Evolutionary conservation across 2,329 filamentous ascomycete species (phyloP).

Genomic region (Graphilbum ipis-grandicollis): DNA sequence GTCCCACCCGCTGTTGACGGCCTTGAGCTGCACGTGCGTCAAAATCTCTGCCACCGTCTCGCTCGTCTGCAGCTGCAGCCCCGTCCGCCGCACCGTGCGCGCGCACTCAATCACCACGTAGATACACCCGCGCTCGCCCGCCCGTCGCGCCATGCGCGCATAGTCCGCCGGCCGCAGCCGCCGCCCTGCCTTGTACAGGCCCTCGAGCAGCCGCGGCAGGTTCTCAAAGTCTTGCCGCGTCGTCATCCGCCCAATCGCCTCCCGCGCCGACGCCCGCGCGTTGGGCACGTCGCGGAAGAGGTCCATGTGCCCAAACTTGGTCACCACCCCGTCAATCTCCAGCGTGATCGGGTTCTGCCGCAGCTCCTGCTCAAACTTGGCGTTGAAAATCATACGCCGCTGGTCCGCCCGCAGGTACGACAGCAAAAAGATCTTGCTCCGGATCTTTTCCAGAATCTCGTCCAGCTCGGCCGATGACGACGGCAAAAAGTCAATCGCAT

Average conservation of each 20-base stretch:
- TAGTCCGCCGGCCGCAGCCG: constrained; percentile 17
- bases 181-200: constrained; percentile 23
- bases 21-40: constrained; percentile 22
- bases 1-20: constrained; percentile 19
- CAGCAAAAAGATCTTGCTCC: constrained; percentile 44
- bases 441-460: constrained; percentile 30
- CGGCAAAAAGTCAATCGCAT: constrained; percentile 27
- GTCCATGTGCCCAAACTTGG: constrained; percentile 32
- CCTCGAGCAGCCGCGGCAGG: constrained; percentile 32
- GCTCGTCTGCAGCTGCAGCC: constrained; percentile 22
- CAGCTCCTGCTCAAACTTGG: constrained; percentile 28
- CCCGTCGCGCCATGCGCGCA: constrained; percentile 22
- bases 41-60: constrained; percentile 24
- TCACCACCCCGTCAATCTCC: constrained; percentile 37
- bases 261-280: constrained; percentile 19
- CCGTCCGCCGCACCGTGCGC: constrained; percentile 26
- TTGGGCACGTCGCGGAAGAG: constrained; percentile 23
- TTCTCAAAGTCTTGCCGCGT: constrained; percentile 33
- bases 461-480: constrained; percentile 38
- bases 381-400: constrained; percentile 32
- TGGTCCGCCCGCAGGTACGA: constrained; percentile 35
- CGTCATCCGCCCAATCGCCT: constrained; percentile 27
- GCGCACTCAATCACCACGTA: constrained; percentile 32
- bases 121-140: constrained; percentile 22
- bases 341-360: constrained; percentile 37